Base-by-base conservation (phyloP, 345 rosid genomes). In the Lepidium aucheri region DNA sequence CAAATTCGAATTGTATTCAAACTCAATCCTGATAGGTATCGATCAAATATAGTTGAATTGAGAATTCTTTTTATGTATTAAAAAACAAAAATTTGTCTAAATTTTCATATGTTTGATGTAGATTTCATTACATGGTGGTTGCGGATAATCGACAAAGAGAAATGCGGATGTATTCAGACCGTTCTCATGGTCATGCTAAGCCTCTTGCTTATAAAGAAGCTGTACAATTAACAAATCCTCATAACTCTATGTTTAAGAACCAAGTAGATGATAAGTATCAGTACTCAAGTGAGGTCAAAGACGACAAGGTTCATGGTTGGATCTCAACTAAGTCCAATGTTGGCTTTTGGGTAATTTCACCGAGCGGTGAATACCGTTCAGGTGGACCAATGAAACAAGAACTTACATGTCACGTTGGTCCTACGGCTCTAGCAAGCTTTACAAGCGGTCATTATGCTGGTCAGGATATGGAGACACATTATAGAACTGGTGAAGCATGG, bases 251-350 rank as follows among this genome's bases (percentile, higher is more conserved):
- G 67, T 83, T 92, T 63, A 78, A 55, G 56, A 91, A 91, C 70
- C 96, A 91, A 83, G 96, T 90, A 63, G 97, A 94, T 47, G 99
- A 94, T 78, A 88, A 88, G 77, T 90, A 90, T 62, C 88, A 85
- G 10, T 94, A 88, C 67, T 72, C 95, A 3, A 35, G 78, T 5
- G 95, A 88, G 58, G 59, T 80, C 68, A 68, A 75, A 66, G 84
- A 88, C 44, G 80, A 81, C 60, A 84, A 58, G 47, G 85, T 90
- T 12, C 96, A 90, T n/a, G 99, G 99, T 4, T 94, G 97, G 99
- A 83, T 88, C n/a, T 77, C 81, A 6, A 32, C 59, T 2, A 76
- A 84, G 3, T 77, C 83, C 8, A 56, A 77, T 1, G 84, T 84
- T 1, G 99, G 97, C 18, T 86, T 94, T 60, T 90, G 99, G 97